Evolutionary conservation across 257 asterid genomes (phyloP), one percentile per base, ranked within the genome.

Genomic region (Anisodus acutangulus): DNA sequence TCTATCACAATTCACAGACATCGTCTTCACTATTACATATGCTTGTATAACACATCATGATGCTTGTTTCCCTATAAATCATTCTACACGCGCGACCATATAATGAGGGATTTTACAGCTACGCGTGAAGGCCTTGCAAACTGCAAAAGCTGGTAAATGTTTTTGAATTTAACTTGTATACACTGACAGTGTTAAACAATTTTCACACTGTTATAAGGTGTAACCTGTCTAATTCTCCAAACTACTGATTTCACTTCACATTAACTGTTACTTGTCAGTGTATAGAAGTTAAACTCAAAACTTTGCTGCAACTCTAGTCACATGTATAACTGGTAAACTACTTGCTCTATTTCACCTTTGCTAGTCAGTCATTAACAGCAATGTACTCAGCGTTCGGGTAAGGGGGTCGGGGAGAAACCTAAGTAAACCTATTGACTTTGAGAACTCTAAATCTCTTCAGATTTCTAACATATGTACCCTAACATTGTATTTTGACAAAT

Each of bases 391-490:
- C 41, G 3, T 51, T 26, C 3, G 45, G 43, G 45, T 0, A 47
- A 45, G 19, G 41, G 59, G 60, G 79, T 41, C 3, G 81, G 62
- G 80, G 80, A 22, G 60, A 19, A 51, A 58, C 63, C 63, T 76
- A 76, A 26, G 81, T 26, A 39, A 76, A 76, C 63, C 81, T 51
- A 76, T 31, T 76, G 47, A 51, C 43, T 31, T 31, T 31, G 35
- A 31, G 35, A 31, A 51, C 63, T 76, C 81, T 76, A 76, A 51
- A 22, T 31, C 47, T 76, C 81, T 76, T 7, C 81, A 51, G 15
- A 76, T 26, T 49, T 12, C 81, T 76, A 76, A 76, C 47, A 76
- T 76, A 76, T 76, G 47, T 76, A 76, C 81, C 81, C 63, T 76
- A 76, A 51, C 63, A 51, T 76, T 51, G 47, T 51, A 51, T 51